phyloP scores from a whole-genome alignment of 805 yeast genomes.

The Metschnikowia hibisci region DNA sequence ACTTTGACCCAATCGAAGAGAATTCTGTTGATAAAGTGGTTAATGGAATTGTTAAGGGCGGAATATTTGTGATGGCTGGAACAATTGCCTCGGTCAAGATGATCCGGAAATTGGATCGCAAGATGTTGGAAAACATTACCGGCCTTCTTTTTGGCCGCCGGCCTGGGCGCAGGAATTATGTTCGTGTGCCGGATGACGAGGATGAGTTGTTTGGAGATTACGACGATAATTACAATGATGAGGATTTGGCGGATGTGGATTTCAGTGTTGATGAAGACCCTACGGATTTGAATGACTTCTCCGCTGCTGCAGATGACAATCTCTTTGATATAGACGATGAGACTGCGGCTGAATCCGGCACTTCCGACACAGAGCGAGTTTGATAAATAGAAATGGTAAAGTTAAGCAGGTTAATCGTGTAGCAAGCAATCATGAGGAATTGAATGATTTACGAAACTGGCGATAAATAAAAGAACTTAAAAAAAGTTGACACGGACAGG shows the following conservation, averaged over 20 bases:
- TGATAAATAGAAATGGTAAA: background rate
- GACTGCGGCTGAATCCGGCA: conserved; percentile 6
- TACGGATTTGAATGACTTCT: conserved; percentile 17
- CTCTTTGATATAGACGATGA: conserved; percentile 33
- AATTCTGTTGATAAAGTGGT: conserved; percentile 56
- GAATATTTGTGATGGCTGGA: conserved; percentile 46
- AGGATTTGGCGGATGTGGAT: conserved; percentile 24
- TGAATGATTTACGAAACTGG: no score
- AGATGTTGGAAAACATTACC: conserved; percentile 29
- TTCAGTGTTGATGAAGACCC: conserved; percentile 21
- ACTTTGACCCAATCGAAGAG: conserved; percentile 56
- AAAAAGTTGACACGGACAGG: conserved; percentile 22
- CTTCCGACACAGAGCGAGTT: conserved; percentile 1
- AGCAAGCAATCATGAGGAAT: background rate
- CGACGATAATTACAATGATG: conserved; percentile 40
- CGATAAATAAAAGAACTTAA: background rate
- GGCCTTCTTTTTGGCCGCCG: conserved; percentile 32
- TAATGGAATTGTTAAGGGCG: conserved; percentile 55
- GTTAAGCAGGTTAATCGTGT: background rate
- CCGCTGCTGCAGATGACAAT: conserved; percentile 20
- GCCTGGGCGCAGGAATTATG: conserved; percentile 39
- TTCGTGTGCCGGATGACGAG: conserved; percentile 40
- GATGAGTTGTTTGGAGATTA: conserved; percentile 40
- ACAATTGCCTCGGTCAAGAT: conserved; percentile 33
- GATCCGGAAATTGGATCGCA: conserved; percentile 29